These are phyloP conservation scores for Eucalyptus sp. DNA, from an alignment of 345 rosid genomes.

Conservation along the genomic window DNA sequence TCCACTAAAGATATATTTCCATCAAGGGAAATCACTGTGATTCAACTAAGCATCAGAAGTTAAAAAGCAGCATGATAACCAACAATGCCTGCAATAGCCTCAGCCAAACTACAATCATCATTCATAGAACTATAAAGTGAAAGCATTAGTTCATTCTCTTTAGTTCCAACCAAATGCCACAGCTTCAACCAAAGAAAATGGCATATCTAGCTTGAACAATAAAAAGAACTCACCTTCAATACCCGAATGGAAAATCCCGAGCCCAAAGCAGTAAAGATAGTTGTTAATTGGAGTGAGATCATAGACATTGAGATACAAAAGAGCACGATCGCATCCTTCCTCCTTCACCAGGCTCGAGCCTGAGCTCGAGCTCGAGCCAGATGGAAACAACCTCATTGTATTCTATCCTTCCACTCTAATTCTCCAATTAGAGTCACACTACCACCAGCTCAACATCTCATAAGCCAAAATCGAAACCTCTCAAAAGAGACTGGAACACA, in stretches of 20 bases:
- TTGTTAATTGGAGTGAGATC: constrained; percentile 93
- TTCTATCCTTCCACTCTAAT: background rate
- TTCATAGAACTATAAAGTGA: background rate
- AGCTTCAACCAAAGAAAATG: background rate
- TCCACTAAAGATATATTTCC: background rate
- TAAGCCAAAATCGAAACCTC: background rate
- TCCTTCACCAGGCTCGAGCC: constrained; percentile 36
- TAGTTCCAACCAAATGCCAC: background rate
- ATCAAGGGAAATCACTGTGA: background rate
- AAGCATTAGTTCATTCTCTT: background rate
- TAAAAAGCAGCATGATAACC: background rate
- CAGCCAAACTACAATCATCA: background rate
- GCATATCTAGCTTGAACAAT: background rate
- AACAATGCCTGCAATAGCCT: background rate
- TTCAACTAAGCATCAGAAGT: background rate
- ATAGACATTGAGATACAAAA: constrained; percentile 76
- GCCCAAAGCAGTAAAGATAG: constrained; percentile 87
- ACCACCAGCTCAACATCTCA: background rate
- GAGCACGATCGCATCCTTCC: constrained; percentile 17
- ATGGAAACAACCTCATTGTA: constrained; percentile 68
- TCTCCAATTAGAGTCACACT: background rate
- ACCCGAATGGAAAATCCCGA: constrained; percentile 94
- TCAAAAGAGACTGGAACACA: background rate
- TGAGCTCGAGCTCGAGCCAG: constrained; percentile 15
- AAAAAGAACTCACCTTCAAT: constrained; percentile 58